Evolutionary conservation across 1,139 yeast genomes (phyloP).

Genomic region (Wickerhamomyces sp.): DNA sequence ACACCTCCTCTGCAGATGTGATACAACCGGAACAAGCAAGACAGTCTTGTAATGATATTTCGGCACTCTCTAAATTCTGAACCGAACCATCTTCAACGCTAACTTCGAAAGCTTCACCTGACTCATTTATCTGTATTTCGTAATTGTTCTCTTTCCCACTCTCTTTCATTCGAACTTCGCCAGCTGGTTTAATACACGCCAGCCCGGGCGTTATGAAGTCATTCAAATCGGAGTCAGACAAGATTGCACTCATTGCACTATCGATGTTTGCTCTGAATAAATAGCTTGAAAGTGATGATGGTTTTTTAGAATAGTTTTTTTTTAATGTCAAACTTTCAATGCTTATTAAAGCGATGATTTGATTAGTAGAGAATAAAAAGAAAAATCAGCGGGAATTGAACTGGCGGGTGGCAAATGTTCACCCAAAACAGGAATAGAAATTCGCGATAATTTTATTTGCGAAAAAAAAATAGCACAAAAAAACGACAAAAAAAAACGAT

Average conservation of each 20-base stretch:
- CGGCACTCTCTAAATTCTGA: constrained; percentile 65
- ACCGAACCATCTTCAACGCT: constrained; percentile 39
- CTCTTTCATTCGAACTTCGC: constrained; percentile 27
- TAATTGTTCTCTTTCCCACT: constrained; percentile 34
- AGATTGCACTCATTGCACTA: constrained; percentile 67
- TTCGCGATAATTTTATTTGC: no score
- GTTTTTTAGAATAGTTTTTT: background rate
- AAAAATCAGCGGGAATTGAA: background rate
- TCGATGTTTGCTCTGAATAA: background rate
- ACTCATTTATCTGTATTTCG: constrained; percentile 60
- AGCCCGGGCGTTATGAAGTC: constrained; percentile 94
- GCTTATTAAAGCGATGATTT: background rate
- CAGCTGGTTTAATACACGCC: constrained; percentile 89
- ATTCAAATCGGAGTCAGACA: constrained; percentile 85
- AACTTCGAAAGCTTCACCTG: constrained; percentile 69
- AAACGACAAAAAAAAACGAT: no score
- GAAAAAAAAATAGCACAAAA: no score
- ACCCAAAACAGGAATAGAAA: no score
- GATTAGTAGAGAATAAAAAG: background rate
- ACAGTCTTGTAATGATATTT: constrained; percentile 87
- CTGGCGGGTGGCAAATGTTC: no score
- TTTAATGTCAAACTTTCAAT: background rate
- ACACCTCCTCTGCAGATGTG: constrained; percentile 91
- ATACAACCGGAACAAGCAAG: constrained; percentile 97
- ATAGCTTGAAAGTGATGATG: no score